These are phyloP conservation scores for Lachnellula occidentalis DNA, from an alignment of 2,329 filamentous ascomycete species.

Conservation along the genomic window DNA sequence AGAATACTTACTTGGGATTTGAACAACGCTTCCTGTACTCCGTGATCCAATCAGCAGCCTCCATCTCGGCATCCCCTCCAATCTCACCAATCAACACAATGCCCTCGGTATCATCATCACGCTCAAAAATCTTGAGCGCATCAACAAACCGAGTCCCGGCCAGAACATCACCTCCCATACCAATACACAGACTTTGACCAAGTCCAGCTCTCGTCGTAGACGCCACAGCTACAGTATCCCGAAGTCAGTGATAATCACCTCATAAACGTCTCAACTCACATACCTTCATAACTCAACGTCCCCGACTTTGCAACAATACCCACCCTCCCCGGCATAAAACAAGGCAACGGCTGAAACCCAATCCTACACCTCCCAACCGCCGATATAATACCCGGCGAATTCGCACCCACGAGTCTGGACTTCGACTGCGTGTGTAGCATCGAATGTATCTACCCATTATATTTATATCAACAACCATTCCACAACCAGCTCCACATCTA, in stretches of 20 bases:
- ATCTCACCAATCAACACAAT: constrained; percentile 65
- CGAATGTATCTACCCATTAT: constrained; percentile 50
- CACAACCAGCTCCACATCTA: too few relatives aligned
- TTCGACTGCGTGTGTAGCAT: constrained; percentile 65
- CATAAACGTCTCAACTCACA: too few relatives aligned
- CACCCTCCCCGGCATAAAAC: constrained; percentile 62
- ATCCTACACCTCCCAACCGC: constrained; percentile 63
- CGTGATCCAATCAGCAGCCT: constrained; percentile 68
- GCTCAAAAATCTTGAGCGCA: constrained; percentile 58
- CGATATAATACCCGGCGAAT: constrained; percentile 70
- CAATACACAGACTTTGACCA: constrained; percentile 67
- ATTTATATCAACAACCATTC: too few relatives aligned
- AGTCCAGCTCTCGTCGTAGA: constrained; percentile 64
- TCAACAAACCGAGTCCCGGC: constrained; percentile 71
- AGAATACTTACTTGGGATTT: constrained; percentile 54
- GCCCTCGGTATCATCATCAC: constrained; percentile 60
- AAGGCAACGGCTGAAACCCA: constrained; percentile 72
- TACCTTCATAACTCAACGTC: constrained; percentile 64
- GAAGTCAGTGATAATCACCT: background rate
- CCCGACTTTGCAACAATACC: constrained; percentile 71
- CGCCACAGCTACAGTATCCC: constrained; percentile 48
- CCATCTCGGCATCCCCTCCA: constrained; percentile 59
- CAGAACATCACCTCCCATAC: constrained; percentile 67
- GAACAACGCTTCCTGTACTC: constrained; percentile 53
- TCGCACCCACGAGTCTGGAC: constrained; percentile 65